Evolutionary conservation across 371 early-diverging fungal genomes (phyloP).

Genomic region (Mortierella sp.): DNA sequence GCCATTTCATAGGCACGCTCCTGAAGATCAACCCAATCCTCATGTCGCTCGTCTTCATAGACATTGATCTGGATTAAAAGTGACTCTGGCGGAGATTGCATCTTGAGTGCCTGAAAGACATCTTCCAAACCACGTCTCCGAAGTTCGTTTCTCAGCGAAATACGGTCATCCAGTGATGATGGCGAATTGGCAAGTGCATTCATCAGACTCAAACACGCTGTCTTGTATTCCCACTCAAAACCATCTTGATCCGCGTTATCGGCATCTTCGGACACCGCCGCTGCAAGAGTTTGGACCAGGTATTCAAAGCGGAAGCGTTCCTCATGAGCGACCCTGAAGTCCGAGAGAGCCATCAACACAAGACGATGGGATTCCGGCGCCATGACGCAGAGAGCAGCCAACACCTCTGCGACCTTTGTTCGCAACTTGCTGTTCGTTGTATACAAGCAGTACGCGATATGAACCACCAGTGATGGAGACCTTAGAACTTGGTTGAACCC

Average conservation of each 20-base stretch:
- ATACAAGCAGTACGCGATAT: constrained; percentile 56
- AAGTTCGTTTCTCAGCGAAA: constrained; percentile 63
- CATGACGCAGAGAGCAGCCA: constrained; percentile 63
- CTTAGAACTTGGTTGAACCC: constrained; percentile 66
- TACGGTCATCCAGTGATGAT: constrained; percentile 61
- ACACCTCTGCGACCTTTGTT: constrained; percentile 60
- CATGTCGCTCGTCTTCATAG: constrained; percentile 60
- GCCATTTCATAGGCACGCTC: constrained; percentile 51
- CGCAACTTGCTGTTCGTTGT: constrained; percentile 59
- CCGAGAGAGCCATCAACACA: constrained; percentile 62
- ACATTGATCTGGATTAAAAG: constrained; percentile 56
- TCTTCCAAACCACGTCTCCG: constrained; percentile 67
- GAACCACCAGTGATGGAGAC: constrained; percentile 50
- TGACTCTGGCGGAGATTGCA: constrained; percentile 56
- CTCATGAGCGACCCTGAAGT: constrained; percentile 60
- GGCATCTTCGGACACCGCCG: constrained; percentile 13
- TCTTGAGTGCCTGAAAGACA: constrained; percentile 55
- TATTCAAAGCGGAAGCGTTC: constrained; percentile 75
- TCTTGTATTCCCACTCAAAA: constrained; percentile 61
- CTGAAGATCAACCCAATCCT: constrained; percentile 64
- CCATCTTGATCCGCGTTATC: constrained; percentile 32
- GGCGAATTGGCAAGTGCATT: constrained; percentile 68
- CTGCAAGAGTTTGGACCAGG: constrained; percentile 58
- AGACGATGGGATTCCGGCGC: constrained; percentile 61
- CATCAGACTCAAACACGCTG: constrained; percentile 62